Percentiles rank a stretch among this genome's conserved stretches.
Conservation (phyloP, 2,329 filamentous ascomycete genomes). For the Corynespora cassiicola region DNA sequence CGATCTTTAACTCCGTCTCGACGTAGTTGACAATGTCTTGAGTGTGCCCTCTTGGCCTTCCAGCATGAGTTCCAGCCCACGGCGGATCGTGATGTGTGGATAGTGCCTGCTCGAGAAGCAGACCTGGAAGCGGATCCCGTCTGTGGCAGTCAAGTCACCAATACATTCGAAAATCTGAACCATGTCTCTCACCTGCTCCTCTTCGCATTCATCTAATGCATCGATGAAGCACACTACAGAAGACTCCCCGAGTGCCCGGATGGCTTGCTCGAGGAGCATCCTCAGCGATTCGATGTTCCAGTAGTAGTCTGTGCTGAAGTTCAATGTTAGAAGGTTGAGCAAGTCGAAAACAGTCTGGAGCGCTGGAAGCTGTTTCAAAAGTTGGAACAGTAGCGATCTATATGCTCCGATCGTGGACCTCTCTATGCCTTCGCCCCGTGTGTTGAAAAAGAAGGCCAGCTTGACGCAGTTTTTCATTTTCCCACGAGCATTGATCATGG, state of each 20-base stretch:
- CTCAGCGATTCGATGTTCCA: constrained; percentile 21
- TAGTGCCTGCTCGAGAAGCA: constrained; percentile 53
- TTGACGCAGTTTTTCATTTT: constrained; percentile 11
- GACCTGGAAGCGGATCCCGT: constrained; percentile 30
- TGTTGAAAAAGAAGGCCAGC: constrained; percentile 35
- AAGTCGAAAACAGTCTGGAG: constrained; percentile 11
- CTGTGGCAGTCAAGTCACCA: constrained; percentile 27
- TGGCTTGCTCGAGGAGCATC: constrained; percentile 23
- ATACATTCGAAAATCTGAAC: constrained; percentile 51
- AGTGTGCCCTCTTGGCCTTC: constrained; percentile 45
- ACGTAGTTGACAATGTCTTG: constrained; percentile 50
- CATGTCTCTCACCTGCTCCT: constrained; percentile 51
- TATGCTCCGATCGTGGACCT: constrained; percentile 29
- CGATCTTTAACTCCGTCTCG: constrained; percentile 24
- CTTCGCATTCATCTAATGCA: constrained; percentile 58
- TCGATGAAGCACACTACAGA: constrained; percentile 40
- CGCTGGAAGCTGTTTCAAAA: constrained; percentile 21
- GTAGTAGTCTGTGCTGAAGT: constrained; percentile 7
- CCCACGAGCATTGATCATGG: constrained; percentile 10
- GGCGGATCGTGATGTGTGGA: constrained; percentile 46
- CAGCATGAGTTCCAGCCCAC: constrained; percentile 35
- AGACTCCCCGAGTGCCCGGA: constrained; percentile 14
- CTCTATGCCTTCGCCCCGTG: constrained; percentile 25
- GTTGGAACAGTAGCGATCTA: constrained; percentile 30
- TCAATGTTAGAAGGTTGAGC: constrained; percentile 6